Evolutionary conservation across 2,329 filamentous ascomycete genomes (phyloP).

Genomic region (Lasiodiplodia sp.): DNA sequence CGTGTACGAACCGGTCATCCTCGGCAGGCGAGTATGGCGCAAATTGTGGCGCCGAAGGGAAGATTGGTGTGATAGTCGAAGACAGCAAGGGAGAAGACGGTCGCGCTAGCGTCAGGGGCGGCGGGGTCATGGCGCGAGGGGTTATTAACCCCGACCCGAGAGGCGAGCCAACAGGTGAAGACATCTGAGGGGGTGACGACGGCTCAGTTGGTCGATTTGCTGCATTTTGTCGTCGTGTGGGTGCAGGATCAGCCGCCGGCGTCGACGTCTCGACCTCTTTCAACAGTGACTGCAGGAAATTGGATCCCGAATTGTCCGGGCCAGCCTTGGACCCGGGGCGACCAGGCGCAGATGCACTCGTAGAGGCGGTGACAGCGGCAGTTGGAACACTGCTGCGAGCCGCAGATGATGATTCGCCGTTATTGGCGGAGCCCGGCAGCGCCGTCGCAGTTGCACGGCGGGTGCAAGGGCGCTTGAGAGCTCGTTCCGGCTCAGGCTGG

Average conservation of each 20-base stretch:
- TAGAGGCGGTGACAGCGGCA: slow-evolving; percentile 46
- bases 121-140: slow-evolving; percentile 73
- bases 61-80: slow-evolving; percentile 75
- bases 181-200: slow-evolving; percentile 55
- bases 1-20: slow-evolving; percentile 36
- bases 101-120: slow-evolving; percentile 67
- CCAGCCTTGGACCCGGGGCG: slow-evolving; percentile 40
- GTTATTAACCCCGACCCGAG: slow-evolving; percentile 70
- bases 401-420: slow-evolving; percentile 25
- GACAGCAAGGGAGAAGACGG: slow-evolving; percentile 73
- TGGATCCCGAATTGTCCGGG: slow-evolving; percentile 41
- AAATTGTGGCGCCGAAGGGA: slow-evolving; percentile 74
- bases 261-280: slow-evolving; percentile 63
- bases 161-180: slow-evolving; percentile 74
- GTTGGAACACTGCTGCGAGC: slow-evolving; percentile 3
- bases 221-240: slow-evolving; percentile 49
- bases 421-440: slow-evolving; percentile 46
- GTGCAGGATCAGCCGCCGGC: slow-evolving; percentile 40
- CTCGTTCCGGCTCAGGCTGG: slow-evolving; percentile 74
- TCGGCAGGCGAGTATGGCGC: slow-evolving; percentile 66
- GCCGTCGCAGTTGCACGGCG: slow-evolving; percentile 67
- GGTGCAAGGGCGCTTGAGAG: slow-evolving; percentile 86
- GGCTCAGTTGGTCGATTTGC: slow-evolving; percentile 50
- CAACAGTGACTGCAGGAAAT: slow-evolving; percentile 82
- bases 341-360: slow-evolving; percentile 48